Evolutionary conservation across 1,139 yeast genomes (phyloP), one percentile per base, ranked within the genome.

Genomic region (Debaryomycetaceae sp.): DNA sequence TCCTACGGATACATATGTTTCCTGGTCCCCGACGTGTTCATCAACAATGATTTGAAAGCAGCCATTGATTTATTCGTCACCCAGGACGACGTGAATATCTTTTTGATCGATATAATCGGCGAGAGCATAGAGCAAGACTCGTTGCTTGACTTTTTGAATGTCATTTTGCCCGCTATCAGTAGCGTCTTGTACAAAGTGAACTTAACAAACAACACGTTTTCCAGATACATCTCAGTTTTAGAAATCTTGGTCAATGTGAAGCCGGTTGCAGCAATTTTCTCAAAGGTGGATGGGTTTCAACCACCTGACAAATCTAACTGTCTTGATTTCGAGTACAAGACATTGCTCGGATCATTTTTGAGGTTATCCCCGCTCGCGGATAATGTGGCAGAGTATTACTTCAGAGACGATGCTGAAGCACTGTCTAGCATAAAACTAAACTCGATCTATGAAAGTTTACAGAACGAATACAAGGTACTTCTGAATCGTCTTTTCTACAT

Each of bases 281-380:
- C 88, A 1, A 69, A 78, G 48, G 65, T 85, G 27, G 77, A 78
- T 42, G 76, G 78, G 0, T 87, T 84, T 49, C 66, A 65, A 44
- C 81, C 81, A 39, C 69, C 71, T 36, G 68, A 61, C 42, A 41
- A 46, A 20, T 59, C 68, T 23, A 72, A 86, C 1, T 66, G 76
- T 9, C 60, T 72, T 34, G 76, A 76, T 39, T 77, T 77, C 51
- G 95, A 87, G 55, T 67, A 68, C 27, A 70, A 72, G 34, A 81
- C 96, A 0, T 62, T 88, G 9, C 66, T 91, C 45, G 98, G 98
- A 2, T 87, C 96, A 2, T 71, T 89, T 36, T 75, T 89, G 47
- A 72, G 84, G 45, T 65, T 89, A 20, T 87, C 97, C 0, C 96
- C 97, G 0, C 66, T 90, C 42, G 73, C 80, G 9, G 65, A 62